Evolutionary conservation across 2,329 filamentous ascomycete genomes (phyloP).

Genomic region (Colletotrichum phormii): DNA sequence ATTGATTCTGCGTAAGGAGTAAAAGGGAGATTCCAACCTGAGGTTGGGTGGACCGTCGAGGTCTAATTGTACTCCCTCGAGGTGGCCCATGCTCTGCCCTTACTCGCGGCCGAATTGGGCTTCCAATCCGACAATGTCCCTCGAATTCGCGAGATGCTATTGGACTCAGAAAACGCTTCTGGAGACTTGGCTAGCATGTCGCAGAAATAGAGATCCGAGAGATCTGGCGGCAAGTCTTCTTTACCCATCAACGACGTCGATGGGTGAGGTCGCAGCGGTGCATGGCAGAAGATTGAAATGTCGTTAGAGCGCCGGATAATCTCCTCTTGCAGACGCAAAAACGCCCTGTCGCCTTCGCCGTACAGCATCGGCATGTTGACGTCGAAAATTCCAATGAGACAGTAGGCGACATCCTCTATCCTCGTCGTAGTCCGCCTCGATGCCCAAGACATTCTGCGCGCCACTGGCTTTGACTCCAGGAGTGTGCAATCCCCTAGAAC

Average conservation of each 20-base stretch:
- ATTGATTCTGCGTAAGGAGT: too few relatives aligned
- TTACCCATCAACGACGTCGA: background rate
- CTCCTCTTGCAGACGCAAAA: slow-evolving; percentile 36
- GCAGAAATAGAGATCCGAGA: background rate
- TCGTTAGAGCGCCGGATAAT: background rate
- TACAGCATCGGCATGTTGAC: slow-evolving; percentile 44
- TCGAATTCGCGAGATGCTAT: background rate
- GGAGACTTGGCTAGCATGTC: slow-evolving; percentile 13
- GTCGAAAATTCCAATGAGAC: slow-evolving; percentile 43
- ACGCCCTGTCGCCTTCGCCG: slow-evolving; percentile 42
- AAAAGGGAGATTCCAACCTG: too few relatives aligned
- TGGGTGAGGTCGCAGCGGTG: background rate
- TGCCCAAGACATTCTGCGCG: slow-evolving; percentile 45
- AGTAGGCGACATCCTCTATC: slow-evolving; percentile 42
- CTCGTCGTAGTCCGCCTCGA: slow-evolving; percentile 39
- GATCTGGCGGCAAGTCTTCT: background rate
- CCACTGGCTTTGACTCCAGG: slow-evolving; percentile 24
- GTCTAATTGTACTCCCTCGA: too few relatives aligned
- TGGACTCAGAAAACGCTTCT: background rate
- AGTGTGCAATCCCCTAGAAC: background rate
- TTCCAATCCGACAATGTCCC: too few relatives aligned
- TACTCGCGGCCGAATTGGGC: too few relatives aligned
- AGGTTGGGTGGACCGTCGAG: too few relatives aligned
- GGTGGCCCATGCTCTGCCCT: too few relatives aligned
- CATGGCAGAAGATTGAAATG: slow-evolving; percentile 14